Base-by-base conservation (phyloP, 257 asterid genomes). In the Craterostigma plantagineum region DNA sequence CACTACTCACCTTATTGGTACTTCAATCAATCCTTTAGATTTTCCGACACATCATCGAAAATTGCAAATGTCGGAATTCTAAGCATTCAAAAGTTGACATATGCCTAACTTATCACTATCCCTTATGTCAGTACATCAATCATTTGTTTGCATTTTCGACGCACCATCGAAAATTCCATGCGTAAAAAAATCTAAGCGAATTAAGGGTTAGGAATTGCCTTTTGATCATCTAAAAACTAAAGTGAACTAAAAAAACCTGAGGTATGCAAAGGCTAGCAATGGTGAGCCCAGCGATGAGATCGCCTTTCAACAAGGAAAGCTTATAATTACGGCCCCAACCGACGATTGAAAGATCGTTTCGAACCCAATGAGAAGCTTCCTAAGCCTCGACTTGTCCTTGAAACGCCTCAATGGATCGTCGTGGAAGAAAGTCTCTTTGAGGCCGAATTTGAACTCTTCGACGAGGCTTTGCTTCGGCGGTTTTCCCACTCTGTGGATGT, bases 261-360 rank as follows among this genome's bases (percentile, higher is more conserved):
- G 94, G 94, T 46, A 81, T 81, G 59, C 83, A 74, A 14, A 81
- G 82, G 54, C 91, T 77, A 0, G 94, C 94, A 33, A 77, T 81
- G 57, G 91, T 77, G 10, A 81, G 91, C 4, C 94, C 94, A 36
- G 87, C 74, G 23, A 77, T 77, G 7, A 81, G 56, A 51, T 81
- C 94, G 8, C 91, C 94, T 54, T 56, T 74, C 33, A 81, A 59
- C 70, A 69, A 58, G 34, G 54, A 42, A 9, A 77, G 69, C 18
- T 51, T 74, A 53, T 81, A 81, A 1, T 52, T 45, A 11, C 73
- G 52, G 14, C 69, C 94, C 94, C 94, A 81, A 0, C 77, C 80
- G 16, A 81, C 68, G 30, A 81, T 71, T 0, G 91, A 52, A 81
- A 71, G 34, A 74, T 18, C 1, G 80, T 69, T 34, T 64, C 64